phyloP scores from a whole-genome alignment of 768 basidiomycete species.

The Hemileccinum impolitum region DNA sequence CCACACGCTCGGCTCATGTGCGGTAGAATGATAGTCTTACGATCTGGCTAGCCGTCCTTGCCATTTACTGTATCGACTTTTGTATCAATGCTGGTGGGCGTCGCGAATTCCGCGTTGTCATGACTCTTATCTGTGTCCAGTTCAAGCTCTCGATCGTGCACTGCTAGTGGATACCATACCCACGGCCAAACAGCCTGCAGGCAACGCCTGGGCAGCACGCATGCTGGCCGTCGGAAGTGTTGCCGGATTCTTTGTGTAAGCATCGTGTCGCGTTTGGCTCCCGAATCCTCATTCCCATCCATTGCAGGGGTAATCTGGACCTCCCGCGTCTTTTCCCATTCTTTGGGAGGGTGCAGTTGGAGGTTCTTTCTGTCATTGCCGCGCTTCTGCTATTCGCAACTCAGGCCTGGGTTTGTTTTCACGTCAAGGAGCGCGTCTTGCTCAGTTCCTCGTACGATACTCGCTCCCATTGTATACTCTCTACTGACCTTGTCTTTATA shows the following conservation, averaged over 20 bases:
- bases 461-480: background rate
- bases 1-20: background rate
- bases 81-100: slow-evolving; percentile 45
- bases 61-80: slow-evolving; percentile 64
- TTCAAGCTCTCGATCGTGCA: slow-evolving; percentile 84
- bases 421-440: slow-evolving; percentile 74
- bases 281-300: background rate
- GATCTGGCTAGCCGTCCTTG: slow-evolving; percentile 70
- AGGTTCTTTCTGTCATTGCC: slow-evolving; percentile 77
- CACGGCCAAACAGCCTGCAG: slow-evolving; percentile 68
- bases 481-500: slow-evolving; percentile 13
- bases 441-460: slow-evolving; percentile 36
- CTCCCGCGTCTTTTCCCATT: slow-evolving; percentile 68
- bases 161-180: slow-evolving; percentile 85
- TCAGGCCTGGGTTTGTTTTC: slow-evolving; percentile 58
- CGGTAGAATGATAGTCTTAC: slow-evolving; percentile 62
- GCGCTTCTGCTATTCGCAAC: slow-evolving; percentile 60
- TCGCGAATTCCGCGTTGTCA: slow-evolving; percentile 47
- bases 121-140: slow-evolving; percentile 34
- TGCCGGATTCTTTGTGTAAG: slow-evolving; percentile 71
- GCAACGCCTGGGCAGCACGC: slow-evolving; percentile 94
- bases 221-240: slow-evolving; percentile 84
- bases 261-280: slow-evolving; percentile 30
- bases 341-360: slow-evolving; percentile 83
- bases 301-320: slow-evolving; percentile 73